Percentiles rank a stretch among this genome's conserved stretches.
These are phyloP conservation scores for Teunomyces pallodes DNA, from an alignment of 805 yeast genomes.

Conservation along the genomic window DNA sequence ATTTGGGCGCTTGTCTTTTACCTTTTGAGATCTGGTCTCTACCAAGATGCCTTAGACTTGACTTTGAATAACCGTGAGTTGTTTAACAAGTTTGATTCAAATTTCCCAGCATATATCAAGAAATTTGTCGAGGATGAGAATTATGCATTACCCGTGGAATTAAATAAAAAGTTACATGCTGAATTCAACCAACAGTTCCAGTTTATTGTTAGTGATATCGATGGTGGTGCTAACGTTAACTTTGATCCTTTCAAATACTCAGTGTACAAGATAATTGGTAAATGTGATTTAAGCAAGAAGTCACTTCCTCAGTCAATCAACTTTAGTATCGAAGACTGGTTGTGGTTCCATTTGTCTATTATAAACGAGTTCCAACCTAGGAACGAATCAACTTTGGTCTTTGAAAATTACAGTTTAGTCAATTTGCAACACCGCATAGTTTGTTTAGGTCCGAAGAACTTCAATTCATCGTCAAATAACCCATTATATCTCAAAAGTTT, in stretches of 20 bases:
- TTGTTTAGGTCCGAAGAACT: slow-evolving; percentile 70
- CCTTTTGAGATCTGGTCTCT: slow-evolving; percentile 78
- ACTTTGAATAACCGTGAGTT: slow-evolving; percentile 62
- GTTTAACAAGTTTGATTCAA: slow-evolving; percentile 80
- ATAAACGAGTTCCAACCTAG: slow-evolving; percentile 51
- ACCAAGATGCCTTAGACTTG: slow-evolving; percentile 72
- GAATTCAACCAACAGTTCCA: slow-evolving; percentile 87
- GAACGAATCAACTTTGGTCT: slow-evolving; percentile 46
- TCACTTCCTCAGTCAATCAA: slow-evolving; percentile 66
- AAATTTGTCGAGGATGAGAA: slow-evolving; percentile 58
- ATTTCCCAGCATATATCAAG: slow-evolving; percentile 76
- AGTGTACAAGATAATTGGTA: slow-evolving; percentile 87
- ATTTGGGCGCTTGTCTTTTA: slow-evolving; percentile 93
- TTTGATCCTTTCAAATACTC: slow-evolving; percentile 91
- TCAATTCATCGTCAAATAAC: slow-evolving; percentile 62
- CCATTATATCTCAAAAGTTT: slow-evolving; percentile 74
- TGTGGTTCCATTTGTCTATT: slow-evolving; percentile 87
- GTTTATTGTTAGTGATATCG: slow-evolving; percentile 44
- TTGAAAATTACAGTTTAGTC: slow-evolving; percentile 66
- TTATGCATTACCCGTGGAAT: slow-evolving; percentile 58
- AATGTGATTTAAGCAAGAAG: slow-evolving; percentile 72
- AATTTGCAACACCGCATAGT: slow-evolving; percentile 74
- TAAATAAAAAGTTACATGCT: slow-evolving; percentile 64
- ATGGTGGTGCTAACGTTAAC: slow-evolving; percentile 16
- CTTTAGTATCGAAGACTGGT: slow-evolving; percentile 89